Conservation (phyloP, 768 basidiomycete genomes). For the Tricholoma saponaceum region DNA sequence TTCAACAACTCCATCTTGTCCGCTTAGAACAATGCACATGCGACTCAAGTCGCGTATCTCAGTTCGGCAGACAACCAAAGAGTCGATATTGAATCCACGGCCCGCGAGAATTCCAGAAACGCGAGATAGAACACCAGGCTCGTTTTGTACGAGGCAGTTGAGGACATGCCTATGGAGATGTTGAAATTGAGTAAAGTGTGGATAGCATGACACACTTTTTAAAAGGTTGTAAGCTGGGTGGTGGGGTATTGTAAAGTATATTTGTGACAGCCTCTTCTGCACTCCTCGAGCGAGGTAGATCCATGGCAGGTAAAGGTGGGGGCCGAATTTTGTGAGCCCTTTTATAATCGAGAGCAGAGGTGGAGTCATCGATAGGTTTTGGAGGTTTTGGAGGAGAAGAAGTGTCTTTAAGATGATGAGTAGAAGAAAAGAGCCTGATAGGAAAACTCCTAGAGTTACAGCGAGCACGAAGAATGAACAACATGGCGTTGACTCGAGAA, state of each 20-base stretch:
- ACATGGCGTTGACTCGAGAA: slow-evolving; percentile 2
- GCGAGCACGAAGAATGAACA: slow-evolving; percentile 29
- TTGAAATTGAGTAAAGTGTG: not conserved
- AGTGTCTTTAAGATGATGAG: slow-evolving; percentile 17
- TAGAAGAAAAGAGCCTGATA: slow-evolving; percentile 35
- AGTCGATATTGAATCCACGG: slow-evolving; percentile 98
- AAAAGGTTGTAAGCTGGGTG: slow-evolving; percentile 86
- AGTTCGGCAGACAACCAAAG: slow-evolving; percentile 95
- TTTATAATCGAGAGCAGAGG: slow-evolving; percentile 94
- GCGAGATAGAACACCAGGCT: slow-evolving; percentile 97
- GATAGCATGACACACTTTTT: slow-evolving; percentile 62
- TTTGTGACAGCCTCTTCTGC: slow-evolving; percentile 98
- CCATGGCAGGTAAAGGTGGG: slow-evolving; percentile 82
- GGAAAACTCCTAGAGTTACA: slow-evolving; percentile 21
- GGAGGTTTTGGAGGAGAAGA: slow-evolving; percentile 60
- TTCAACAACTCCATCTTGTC: slow-evolving; percentile 97
- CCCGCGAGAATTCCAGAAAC: slow-evolving; percentile 97
- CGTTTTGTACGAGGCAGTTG: slow-evolving; percentile 98
- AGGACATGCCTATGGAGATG: slow-evolving; percentile 70
- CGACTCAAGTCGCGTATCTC: slow-evolving; percentile 95
- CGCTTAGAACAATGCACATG: slow-evolving; percentile 96
- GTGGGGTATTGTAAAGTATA: slow-evolving; percentile 94
- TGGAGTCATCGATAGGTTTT: slow-evolving; percentile 84
- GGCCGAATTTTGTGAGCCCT: slow-evolving; percentile 63
- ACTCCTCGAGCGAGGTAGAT: slow-evolving; percentile 75